These are phyloP conservation scores for Candida parachauliodes DNA, from an alignment of 805 yeast species.

Conservation along the genomic window DNA sequence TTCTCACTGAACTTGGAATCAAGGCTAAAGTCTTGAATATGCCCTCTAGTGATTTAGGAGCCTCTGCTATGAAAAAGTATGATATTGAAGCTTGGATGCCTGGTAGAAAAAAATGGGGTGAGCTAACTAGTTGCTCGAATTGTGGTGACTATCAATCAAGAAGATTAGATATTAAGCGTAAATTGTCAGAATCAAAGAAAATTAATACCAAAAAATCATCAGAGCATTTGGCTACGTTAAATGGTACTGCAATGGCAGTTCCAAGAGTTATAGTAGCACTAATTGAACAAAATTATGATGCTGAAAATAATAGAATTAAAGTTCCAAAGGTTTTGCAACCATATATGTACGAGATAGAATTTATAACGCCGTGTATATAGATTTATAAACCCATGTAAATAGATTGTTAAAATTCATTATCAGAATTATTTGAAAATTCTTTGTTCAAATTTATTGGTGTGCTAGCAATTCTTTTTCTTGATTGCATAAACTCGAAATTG, in stretches of 20 bases:
- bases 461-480: conserved; percentile 25
- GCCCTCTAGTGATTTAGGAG: conserved; percentile 89
- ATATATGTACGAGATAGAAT: conserved; percentile 64
- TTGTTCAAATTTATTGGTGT: conserved; percentile 15
- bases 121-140: conserved; percentile 84
- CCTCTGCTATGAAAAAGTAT: conserved; percentile 87
- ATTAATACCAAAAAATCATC: conserved; percentile 12
- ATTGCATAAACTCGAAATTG: background rate
- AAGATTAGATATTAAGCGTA: conserved; percentile 67
- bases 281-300: conserved; percentile 80
- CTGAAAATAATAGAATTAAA: conserved; percentile 45
- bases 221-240: conserved; percentile 71
- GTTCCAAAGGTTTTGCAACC: conserved; percentile 69
- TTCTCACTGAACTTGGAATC: conserved; percentile 67
- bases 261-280: conserved; percentile 89
- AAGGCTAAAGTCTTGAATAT: conserved; percentile 78
- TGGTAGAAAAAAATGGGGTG: conserved; percentile 91
- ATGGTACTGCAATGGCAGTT: conserved; percentile 94
- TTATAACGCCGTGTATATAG: conserved; percentile 8
- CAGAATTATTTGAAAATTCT: conserved; percentile 8
- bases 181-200: conserved; percentile 17
- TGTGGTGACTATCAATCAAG: conserved; percentile 90
- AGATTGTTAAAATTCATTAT: too few relatives aligned
- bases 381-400: too few relatives aligned
- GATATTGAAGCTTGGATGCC: conserved; percentile 99